Base-by-base conservation (phyloP, 75 land plant genomes). In the Isoetes taiwanensis region DNA sequence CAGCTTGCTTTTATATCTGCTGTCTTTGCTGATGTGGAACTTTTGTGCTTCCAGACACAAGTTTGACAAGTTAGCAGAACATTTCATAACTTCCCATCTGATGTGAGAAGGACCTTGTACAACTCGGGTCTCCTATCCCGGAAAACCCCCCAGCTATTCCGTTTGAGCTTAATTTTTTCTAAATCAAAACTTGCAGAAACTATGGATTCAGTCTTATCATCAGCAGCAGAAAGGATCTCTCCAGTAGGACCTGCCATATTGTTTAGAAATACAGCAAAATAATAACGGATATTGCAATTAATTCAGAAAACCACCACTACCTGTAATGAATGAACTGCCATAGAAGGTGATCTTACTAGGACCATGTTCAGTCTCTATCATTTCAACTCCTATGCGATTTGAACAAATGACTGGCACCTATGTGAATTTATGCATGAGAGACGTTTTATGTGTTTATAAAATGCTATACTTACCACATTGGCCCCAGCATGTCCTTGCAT, bases 401-500 rank as follows among this genome's bases (percentile, higher is more conserved):
- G 97, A 83, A 30, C 88, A 82, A 9, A 86, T 83, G 29, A 91
- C 53, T 34, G 94, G 97, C 27, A 91, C 87, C 96, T 89, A 61
- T 12, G 34, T 31, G 30, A 28, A 25, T 54, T 8, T 32, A 14
- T 11, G 9, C n/a, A 32, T 28, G 3, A 56, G 1, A 28, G 0
- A 11, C 33, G 3, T 8, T 56, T 56, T 11, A 56, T n/a, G 33
- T n/a, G 11, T 12, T 37, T 12, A 1, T 2, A 8, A 54, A 29
- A 12, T 60, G 53, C 74, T 28, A 32, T 27, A 28, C 39, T 64
- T 74, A 84, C 96, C 69, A 91, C 27, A 73, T 91, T 91, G 21
- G 97, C 94, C 6, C 97, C 97, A 43, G 97, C 97, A 77, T 91
- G 97, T 6, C 97, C 97, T 73, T 91, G 97, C 95, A 91, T 91